These are phyloP conservation scores for Hylodesmum podocarpum DNA, from an alignment of 306 rosid species.

Conservation along the genomic window DNA sequence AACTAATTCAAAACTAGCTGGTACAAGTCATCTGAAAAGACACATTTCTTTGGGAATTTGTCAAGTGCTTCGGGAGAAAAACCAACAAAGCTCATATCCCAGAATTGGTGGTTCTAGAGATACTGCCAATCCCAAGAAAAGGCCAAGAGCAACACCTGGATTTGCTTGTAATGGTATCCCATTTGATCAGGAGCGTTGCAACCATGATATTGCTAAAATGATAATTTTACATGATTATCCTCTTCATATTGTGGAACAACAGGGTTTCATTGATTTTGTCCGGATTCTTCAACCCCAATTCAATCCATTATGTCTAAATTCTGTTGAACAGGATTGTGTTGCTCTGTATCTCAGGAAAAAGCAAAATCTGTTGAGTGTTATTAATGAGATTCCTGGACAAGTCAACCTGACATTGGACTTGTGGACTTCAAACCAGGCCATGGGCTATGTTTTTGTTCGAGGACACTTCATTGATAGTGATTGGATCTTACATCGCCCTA, in stretches of 20 bases:
- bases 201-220: conserved; percentile 73
- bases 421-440: conserved; percentile 66
- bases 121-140: conserved; percentile 53
- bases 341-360: conserved; percentile 61
- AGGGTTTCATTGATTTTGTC: conserved; percentile 64
- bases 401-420: conserved; percentile 78
- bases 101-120: conserved; percentile 32
- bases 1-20: conserved; percentile 70
- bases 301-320: conserved; percentile 39
- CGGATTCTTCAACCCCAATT: conserved; percentile 78
- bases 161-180: conserved; percentile 39
- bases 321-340: conserved; percentile 60
- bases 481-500: conserved; percentile 71
- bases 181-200: conserved; percentile 70
- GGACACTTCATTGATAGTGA: conserved; percentile 85
- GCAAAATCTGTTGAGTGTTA: conserved; percentile 59
- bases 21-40: conserved; percentile 87
- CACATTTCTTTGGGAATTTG: conserved; percentile 78
- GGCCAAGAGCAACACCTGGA: conserved; percentile 44
- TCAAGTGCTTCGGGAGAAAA: conserved; percentile 63
- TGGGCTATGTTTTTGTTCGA: conserved; percentile 65
- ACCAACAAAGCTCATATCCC: conserved; percentile 37
- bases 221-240: conserved; percentile 85
- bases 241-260: conserved; percentile 80
- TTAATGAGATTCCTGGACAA: conserved; percentile 67